These are phyloP conservation scores for Eragrostis curvula DNA, from an alignment of 176 grass and related monocot genomes.

Conservation along the genomic window DNA sequence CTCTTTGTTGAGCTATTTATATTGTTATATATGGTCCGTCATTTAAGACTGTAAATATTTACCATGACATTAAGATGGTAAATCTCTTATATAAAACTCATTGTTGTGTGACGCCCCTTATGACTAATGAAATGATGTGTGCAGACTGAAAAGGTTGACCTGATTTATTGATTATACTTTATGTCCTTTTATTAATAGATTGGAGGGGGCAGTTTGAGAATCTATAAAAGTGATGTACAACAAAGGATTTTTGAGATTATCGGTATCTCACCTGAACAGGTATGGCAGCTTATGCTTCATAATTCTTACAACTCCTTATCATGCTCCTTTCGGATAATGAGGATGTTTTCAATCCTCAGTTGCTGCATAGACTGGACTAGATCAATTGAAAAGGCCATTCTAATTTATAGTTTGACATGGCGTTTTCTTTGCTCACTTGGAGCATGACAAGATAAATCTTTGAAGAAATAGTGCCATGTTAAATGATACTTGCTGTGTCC, in stretches of 20 bases:
- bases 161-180: neutral
- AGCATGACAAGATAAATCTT: neutral
- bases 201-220: conserved; percentile 94
- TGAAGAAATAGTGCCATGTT: neutral
- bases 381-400: neutral
- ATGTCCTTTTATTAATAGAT: conserved; percentile 53
- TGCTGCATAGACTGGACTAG: neutral
- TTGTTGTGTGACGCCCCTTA: neutral
- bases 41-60: conserved; percentile 5
- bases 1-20: conserved; percentile 16
- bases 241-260: conserved; percentile 93
- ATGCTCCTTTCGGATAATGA: neutral
- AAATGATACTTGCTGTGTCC: neutral
- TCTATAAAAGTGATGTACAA: conserved; percentile 90
- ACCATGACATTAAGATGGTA: neutral
- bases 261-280: conserved; percentile 78
- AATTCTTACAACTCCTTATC: too few species aligned
- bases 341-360: neutral
- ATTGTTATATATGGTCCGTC: neutral
- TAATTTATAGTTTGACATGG: neutral
- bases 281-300: neutral
- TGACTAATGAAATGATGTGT: neutral
- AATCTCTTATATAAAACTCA: neutral
- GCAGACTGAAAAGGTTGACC: neutral
- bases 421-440: neutral